phyloP scores from a whole-genome alignment of 2,329 filamentous ascomycete genomes.

The Pyrenochaeta sp. region DNA sequence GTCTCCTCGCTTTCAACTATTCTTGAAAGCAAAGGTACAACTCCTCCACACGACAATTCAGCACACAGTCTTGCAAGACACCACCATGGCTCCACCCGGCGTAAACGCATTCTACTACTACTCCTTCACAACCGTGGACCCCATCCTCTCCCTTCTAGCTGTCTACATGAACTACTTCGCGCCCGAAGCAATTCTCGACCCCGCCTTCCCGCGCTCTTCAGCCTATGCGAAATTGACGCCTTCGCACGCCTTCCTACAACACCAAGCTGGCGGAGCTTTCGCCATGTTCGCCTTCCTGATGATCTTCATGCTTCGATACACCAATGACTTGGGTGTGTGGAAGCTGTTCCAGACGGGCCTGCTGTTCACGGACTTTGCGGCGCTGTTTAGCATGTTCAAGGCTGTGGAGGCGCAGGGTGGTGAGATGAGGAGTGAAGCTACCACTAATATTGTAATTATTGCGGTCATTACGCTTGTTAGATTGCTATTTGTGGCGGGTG shows the following conservation, averaged over 20 bases:
- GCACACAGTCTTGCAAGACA: background rate
- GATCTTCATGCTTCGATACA: conserved; percentile 8
- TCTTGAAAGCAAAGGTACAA: background rate
- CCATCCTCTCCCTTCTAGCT: conserved; percentile 4
- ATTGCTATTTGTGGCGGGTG: conserved; percentile 5
- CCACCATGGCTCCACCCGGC: conserved; percentile 1
- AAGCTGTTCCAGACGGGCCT: conserved; percentile 7
- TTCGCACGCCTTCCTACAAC: conserved; percentile 8
- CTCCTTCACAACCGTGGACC: conserved; percentile 12
- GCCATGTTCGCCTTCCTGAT: conserved; percentile 6
- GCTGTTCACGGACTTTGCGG: conserved; percentile 8
- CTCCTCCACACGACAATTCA: background rate
- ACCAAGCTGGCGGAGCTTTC: conserved; percentile 11
- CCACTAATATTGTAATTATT: background rate
- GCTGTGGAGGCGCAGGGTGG: conserved; percentile 10
- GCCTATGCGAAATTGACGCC: conserved; percentile 7
- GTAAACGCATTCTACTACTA: conserved; percentile 9
- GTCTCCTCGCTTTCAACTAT: background rate
- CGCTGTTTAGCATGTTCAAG: conserved; percentile 8
- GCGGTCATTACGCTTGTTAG: conserved; percentile 3
- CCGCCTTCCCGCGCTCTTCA: conserved; percentile 5
- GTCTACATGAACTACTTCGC: conserved; percentile 7
- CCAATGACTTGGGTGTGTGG: conserved; percentile 10
- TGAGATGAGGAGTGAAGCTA: conserved; percentile 7
- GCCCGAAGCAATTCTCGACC: conserved; percentile 3